A percentile compares a stretch with the other conserved stretches of the same genome.
phyloP scores from a whole-genome alignment of 179 eudicot genomes.

The Corrigiola litoralis region DNA sequence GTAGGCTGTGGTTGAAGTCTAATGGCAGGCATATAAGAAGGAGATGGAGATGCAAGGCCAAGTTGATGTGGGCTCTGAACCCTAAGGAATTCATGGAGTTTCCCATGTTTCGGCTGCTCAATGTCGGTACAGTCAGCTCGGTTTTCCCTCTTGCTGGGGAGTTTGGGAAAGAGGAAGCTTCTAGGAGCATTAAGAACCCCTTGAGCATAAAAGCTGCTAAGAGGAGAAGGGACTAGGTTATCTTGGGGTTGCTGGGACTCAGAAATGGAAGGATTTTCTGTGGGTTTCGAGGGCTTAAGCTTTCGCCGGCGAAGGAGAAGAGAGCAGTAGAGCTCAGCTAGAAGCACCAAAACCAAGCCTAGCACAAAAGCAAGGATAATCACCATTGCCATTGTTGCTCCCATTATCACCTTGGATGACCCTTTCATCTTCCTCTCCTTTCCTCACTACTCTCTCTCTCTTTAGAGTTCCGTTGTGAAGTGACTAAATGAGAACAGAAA shows the following conservation, averaged over 20 bases:
- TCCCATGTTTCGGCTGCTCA: constrained; percentile 38
- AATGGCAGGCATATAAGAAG: constrained; percentile 11
- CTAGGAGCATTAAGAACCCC: constrained; percentile 75
- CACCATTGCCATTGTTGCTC: constrained; percentile 56
- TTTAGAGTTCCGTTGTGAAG: constrained; percentile 13
- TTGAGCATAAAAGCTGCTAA: constrained; percentile 48
- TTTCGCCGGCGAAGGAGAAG: constrained; percentile 48
- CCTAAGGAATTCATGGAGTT: constrained; percentile 32
- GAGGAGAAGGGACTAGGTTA: constrained; percentile 36
- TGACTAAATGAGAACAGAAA: constrained; percentile 10
- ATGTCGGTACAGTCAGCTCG: constrained; percentile 16
- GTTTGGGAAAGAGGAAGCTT: constrained; percentile 58
- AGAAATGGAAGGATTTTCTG: constrained; percentile 13
- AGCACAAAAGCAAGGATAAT: constrained; percentile 48
- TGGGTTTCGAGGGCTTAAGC: constrained; percentile 14
- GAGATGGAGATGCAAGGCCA: constrained; percentile 22
- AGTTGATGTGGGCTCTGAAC: constrained; percentile 24
- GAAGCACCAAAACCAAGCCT: constrained; percentile 53
- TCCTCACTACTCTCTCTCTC: constrained; percentile 1
- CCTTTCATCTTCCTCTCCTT: constrained; percentile 45
- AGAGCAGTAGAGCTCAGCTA: constrained; percentile 79
- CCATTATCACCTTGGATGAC: constrained; percentile 63
- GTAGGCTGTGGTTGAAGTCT: constrained; percentile 6
- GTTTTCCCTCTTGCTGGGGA: constrained; percentile 27
- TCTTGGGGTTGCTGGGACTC: constrained; percentile 9